A percentile compares a stretch with the other conserved stretches of the same genome.
Evolutionary conservation across 148 eudicot genomes (phyloP).

Genomic region (Beta vulgaris): DNA sequence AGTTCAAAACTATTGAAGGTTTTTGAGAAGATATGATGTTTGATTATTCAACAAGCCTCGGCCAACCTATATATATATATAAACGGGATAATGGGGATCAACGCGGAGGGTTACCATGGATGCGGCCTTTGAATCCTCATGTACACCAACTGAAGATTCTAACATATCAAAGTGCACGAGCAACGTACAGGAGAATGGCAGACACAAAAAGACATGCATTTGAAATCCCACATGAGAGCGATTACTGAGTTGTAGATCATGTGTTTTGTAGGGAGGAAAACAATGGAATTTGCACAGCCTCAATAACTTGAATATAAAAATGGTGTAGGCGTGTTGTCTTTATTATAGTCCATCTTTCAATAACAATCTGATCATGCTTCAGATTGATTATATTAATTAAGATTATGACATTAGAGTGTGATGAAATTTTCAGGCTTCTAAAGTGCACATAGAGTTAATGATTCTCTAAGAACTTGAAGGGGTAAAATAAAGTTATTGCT

Average conservation of each 20-base stretch:
- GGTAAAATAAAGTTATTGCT: too few species aligned
- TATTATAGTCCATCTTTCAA: background rate
- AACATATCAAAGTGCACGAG: background rate
- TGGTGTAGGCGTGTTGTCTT: background rate
- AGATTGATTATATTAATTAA: background rate
- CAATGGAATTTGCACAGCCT: too few species aligned
- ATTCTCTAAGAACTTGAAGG: too few species aligned
- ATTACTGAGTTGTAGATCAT: background rate
- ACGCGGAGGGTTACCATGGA: slow-evolving; percentile 6
- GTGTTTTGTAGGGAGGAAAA: background rate
- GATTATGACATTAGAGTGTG: background rate
- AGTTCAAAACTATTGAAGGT: background rate
- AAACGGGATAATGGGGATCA: background rate
- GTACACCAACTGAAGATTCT: background rate
- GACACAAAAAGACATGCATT: slow-evolving; percentile 15
- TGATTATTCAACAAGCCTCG: background rate
- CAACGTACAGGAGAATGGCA: slow-evolving; percentile 8
- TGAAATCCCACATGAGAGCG: background rate
- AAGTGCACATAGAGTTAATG: background rate
- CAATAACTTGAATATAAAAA: background rate
- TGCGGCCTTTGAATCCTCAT: slow-evolving; percentile 8
- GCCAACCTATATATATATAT: background rate
- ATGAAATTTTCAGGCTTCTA: background rate
- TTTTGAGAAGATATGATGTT: background rate
- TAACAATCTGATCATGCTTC: background rate